Evolutionary conservation across 2,329 filamentous ascomycete genomes (phyloP), one percentile per base, ranked within the genome.

Genomic region (Xylariomycetidae sp.): DNA sequence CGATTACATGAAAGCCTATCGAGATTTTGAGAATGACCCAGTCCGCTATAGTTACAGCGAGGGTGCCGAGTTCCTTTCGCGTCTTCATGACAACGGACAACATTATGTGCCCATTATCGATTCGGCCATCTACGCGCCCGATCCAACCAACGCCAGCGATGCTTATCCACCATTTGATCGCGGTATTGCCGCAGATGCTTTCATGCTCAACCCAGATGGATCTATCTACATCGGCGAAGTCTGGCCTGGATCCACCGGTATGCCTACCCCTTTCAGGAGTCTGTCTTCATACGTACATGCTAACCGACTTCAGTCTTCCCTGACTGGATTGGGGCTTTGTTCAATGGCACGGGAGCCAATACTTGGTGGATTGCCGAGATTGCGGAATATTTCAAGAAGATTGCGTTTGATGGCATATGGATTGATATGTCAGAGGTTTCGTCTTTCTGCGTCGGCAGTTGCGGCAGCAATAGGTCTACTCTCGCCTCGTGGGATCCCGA

Each of bases 21-120:
- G 76, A 20, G 67, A 82, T 43, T 83, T 83, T 53, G 79, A 77
- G 3, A 69, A 76, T 15, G 79, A 84, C 42, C 66, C 70, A 3
- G 58, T 63, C 3, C 66, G 68, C n/a, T 84, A 74, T 52, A 61
- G 70, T 3, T 66, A 82, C 36, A 47, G 63, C 0, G 69, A 77
- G 46, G 75, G 84, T 49, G 71, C 67, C 15, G 62, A 78, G 43
- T 67, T 88, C 27, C 69, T 84, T 3, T 58, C 63, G 2, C 69
- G 72, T 14, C 67, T 89, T 3, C 83, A 86, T 49, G 58, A 63
- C 7, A 74, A 77, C 34, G 63, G 77, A 4, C 80, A 85, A 50
- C 75, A 82, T n/a, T 82, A 85, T 36, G 70, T 85, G 2, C 69
- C 86, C 13, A 89, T 89, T 59, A 77, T 89, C 10, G 85, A 90